These are phyloP conservation scores for Saturnispora halmiae DNA, from an alignment of 805 yeast genomes.

Conservation along the genomic window DNA sequence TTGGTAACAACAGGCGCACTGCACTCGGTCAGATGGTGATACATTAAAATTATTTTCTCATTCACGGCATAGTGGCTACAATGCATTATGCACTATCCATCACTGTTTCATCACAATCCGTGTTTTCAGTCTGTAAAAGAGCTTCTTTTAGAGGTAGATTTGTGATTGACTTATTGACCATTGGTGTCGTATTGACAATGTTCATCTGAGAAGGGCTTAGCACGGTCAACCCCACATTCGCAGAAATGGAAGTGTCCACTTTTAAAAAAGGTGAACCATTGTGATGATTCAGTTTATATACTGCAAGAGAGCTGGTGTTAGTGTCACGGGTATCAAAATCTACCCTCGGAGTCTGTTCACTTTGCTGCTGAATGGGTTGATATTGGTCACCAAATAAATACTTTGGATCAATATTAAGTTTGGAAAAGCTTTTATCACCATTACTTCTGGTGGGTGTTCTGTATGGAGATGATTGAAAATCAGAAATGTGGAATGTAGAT, in stretches of 20 bases:
- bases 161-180: not conserved
- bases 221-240: not conserved
- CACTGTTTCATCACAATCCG: not conserved
- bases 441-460: slow-evolving; percentile 1
- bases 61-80: too few species aligned
- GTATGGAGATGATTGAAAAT: slow-evolving; percentile 6
- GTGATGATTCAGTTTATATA: too few species aligned
- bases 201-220: slow-evolving; percentile 7
- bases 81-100: too few species aligned
- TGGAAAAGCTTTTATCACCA: not conserved
- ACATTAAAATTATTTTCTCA: too few species aligned
- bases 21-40: too few species aligned
- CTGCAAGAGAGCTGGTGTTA: too few species aligned
- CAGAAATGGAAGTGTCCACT: too few species aligned
- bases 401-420: slow-evolving; percentile 5
- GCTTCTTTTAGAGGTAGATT: too few species aligned
- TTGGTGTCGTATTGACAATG: slow-evolving; percentile 1
- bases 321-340: not conserved
- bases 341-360: not conserved
- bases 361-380: not conserved
- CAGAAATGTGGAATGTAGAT: not conserved
- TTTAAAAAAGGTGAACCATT: too few species aligned
- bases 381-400: not conserved
- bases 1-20: too few species aligned
- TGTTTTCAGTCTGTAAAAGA: too few species aligned